Base-by-base conservation (phyloP, 2,329 filamentous ascomycete species). In the Ploettnerulaceae sp. region DNA sequence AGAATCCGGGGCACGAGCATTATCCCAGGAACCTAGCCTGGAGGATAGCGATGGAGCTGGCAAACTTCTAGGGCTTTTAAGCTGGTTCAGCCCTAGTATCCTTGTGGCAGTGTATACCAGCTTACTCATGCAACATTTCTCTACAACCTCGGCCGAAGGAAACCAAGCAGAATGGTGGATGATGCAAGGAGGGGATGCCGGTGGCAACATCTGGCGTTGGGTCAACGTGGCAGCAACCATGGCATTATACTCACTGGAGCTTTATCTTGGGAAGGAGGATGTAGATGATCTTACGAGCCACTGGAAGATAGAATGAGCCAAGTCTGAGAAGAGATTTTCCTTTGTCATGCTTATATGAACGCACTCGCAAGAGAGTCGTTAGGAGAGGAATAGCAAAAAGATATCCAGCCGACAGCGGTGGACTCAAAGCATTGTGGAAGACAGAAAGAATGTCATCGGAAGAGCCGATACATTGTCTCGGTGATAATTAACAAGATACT, bases 41-140 rank as follows among this genome's bases (percentile, higher is more conserved):
- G 89, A 95, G 48, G 91, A 97, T 53, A 80, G 81, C 9, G 89
- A 95, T 59, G 83, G 83, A 6, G 88, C 89, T 17, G 87, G 82
- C 57, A 84, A 83, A 57, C 71, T 95, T 5, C 71, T 97, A 12
- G 87, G 85, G 1, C 79, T 96, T 54, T 71, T 97, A 31, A 93
- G 85, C 58, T 96, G 90, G 81, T 97, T 96, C 69, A 93, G 88
- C 14, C 91, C 93, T 0, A 94, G 87, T 18, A 94, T 97, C 46
- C 75, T 98, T 45, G 91, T 98, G 51, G 86, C 93, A 3, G 90
- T 97, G 22, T 98, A 98, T 67, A 98, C 93, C 2, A 96, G 90
- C 67, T 70, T 98, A 40, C 71, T 98, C 25, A 84, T 97, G 71
- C 93, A 97, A 66, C 93, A 98, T 66, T 97, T 98, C 62, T 86